phyloP scores from a whole-genome alignment of 805 yeast genomes.

The Nakazawaea populi region DNA sequence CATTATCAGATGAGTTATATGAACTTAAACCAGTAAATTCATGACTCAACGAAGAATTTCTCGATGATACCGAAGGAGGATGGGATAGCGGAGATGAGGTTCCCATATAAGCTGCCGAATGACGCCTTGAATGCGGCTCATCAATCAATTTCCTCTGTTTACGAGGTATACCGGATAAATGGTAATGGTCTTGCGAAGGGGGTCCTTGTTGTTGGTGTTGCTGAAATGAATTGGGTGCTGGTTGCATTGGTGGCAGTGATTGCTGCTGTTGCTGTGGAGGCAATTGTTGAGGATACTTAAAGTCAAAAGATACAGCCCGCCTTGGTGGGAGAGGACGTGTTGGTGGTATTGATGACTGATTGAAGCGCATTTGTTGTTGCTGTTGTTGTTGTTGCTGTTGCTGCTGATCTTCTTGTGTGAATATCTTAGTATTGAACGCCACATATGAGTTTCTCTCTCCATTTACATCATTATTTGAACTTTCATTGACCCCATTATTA shows the following conservation, averaged over 20 bases:
- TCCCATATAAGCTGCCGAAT: conserved; percentile 5
- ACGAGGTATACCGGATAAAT: conserved; percentile 18
- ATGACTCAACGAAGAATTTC: conserved; percentile 25
- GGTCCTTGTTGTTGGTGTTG: conserved; percentile 8
- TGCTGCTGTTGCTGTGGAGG: not conserved
- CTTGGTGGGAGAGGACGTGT: conserved; percentile 8
- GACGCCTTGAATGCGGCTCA: conserved; percentile 8
- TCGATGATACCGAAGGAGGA: conserved; percentile 18
- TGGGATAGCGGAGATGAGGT: conserved; percentile 23
- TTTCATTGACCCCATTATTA: not conserved
- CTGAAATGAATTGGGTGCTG: not conserved
- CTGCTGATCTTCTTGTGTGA: conserved; percentile 9
- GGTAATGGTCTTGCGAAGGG: not conserved
- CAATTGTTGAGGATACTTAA: conserved; percentile 5
- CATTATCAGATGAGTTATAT: conserved; percentile 13
- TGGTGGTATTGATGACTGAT: conserved; percentile 4
- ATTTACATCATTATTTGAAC: not conserved
- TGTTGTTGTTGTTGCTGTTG: conserved; percentile 12
- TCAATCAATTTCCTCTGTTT: conserved; percentile 9
- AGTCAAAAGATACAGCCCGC: conserved; percentile 6
- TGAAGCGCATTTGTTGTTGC: conserved; percentile 6
- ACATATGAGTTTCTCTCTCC: not conserved
- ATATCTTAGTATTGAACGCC: conserved; percentile 14
- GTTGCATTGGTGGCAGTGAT: not conserved
- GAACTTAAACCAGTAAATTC: conserved; percentile 23